Evolutionary conservation across 2,329 filamentous ascomycete genomes (phyloP).

Genomic region (Epicoccum nigrum): DNA sequence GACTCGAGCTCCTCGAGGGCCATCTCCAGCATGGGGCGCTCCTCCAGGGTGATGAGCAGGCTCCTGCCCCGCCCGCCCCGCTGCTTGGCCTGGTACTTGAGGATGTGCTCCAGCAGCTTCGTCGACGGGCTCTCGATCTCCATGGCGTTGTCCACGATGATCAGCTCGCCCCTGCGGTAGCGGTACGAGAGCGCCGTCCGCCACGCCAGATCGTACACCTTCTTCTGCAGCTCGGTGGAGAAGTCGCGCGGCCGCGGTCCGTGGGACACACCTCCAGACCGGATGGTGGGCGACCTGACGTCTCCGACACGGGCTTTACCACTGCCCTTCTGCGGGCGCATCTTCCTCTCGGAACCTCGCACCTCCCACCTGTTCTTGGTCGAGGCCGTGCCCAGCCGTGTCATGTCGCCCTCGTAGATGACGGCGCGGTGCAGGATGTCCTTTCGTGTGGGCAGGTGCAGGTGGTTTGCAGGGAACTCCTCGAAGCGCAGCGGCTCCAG

Average conservation of each 20-base stretch:
- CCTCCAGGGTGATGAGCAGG: constrained; percentile 37
- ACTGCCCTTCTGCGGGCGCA: constrained; percentile 84
- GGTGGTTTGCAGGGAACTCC: constrained; percentile 79
- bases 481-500: constrained; percentile 83
- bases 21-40: constrained; percentile 62
- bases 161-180: constrained; percentile 83
- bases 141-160: constrained; percentile 80
- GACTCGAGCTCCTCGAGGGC: constrained; percentile 71
- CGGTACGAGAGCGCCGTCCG: constrained; percentile 91
- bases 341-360: constrained; percentile 80
- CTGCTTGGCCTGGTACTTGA: constrained; percentile 68
- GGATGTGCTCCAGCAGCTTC: constrained; percentile 69
- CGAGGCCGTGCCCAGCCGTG: constrained; percentile 75
- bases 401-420: constrained; percentile 87
- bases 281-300: constrained; percentile 79
- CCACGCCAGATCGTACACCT: constrained; percentile 96
- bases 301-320: constrained; percentile 80
- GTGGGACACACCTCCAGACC: constrained; percentile 85
- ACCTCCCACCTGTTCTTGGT: constrained; percentile 70
- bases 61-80: constrained; percentile 33
- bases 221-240: constrained; percentile 77
- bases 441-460: constrained; percentile 83
- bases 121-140: constrained; percentile 70
- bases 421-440: constrained; percentile 94
- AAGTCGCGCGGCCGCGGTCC: constrained; percentile 96